phyloP scores from a whole-genome alignment of 2,329 filamentous ascomycete species.

The Epichloe scottii region DNA sequence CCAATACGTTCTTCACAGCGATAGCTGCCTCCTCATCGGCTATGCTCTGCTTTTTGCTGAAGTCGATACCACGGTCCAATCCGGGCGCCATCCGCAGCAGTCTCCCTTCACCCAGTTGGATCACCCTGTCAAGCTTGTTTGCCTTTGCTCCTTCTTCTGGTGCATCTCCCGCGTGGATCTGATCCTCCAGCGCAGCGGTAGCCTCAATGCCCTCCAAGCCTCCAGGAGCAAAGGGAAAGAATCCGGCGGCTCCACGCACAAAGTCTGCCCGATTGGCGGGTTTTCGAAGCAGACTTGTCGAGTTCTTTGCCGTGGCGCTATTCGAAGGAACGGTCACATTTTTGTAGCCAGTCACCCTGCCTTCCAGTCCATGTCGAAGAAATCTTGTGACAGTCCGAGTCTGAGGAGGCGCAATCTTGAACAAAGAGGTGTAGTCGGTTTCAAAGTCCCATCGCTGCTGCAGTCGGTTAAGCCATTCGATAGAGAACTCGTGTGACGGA shows the following conservation, averaged over 20 bases:
- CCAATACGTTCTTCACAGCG: constrained; percentile 55
- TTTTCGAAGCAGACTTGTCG: constrained; percentile 76
- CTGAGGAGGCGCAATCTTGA: constrained; percentile 79
- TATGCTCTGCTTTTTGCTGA: constrained; percentile 45
- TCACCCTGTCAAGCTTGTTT: constrained; percentile 66
- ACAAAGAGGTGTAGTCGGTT: constrained; percentile 70
- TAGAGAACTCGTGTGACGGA: constrained; percentile 67
- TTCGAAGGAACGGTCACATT: constrained; percentile 86
- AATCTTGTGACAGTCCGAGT: constrained; percentile 92
- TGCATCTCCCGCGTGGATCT: constrained; percentile 44
- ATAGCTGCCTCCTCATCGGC: constrained; percentile 49
- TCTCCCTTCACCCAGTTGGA: constrained; percentile 70
- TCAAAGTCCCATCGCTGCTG: constrained; percentile 84
- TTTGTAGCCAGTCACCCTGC: constrained; percentile 82
- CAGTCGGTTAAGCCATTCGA: constrained; percentile 75
- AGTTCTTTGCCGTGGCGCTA: constrained; percentile 88
- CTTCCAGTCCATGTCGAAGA: constrained; percentile 79
- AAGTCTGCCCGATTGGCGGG: constrained; percentile 82
- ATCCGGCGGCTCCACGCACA: constrained; percentile 82
- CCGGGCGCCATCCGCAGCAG: constrained; percentile 75
- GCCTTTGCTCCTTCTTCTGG: constrained; percentile 29
- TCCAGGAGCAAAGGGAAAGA: constrained; percentile 87
- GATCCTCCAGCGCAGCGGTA: constrained; percentile 71
- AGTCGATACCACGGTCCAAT: constrained; percentile 63
- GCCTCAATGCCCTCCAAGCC: constrained; percentile 80